Conservation (phyloP, 148 eudicot genomes). For the Vaccinium myrtillus region DNA sequence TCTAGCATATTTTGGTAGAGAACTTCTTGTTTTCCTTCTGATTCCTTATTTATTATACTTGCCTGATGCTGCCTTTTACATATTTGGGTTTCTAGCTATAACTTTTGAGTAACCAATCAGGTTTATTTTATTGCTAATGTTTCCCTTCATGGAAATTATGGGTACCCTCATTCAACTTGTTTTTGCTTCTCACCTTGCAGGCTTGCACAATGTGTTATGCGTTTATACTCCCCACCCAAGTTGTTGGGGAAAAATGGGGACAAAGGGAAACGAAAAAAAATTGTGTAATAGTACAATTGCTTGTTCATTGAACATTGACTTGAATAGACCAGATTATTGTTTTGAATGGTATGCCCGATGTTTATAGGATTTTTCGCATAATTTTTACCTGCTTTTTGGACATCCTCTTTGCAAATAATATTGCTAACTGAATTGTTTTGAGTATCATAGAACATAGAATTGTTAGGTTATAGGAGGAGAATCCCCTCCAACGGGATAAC, state of each 20-base stretch:
- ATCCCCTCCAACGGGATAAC: neutral
- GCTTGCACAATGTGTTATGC: neutral
- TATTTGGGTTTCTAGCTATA: neutral
- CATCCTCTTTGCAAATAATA: neutral
- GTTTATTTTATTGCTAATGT: neutral
- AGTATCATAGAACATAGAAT: neutral
- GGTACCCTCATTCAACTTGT: neutral
- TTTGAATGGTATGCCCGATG: neutral
- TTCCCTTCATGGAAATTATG: neutral
- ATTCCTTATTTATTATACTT: neutral
- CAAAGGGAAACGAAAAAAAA: too few relatives aligned
- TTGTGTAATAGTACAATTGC: neutral
- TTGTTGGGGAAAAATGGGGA: neutral
- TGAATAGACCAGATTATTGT: neutral
- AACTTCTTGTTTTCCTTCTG: neutral
- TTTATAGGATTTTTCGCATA: neutral
- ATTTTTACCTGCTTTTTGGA: neutral
- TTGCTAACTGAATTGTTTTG: neutral
- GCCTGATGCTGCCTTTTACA: neutral
- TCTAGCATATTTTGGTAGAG: neutral
- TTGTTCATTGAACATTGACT: neutral
- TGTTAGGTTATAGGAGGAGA: neutral
- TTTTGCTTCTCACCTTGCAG: neutral
- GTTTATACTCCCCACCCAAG: neutral
- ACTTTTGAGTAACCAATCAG: neutral